Evolutionary conservation across 805 yeast genomes (phyloP), one percentile per base, ranked within the genome.

Genomic region (Candida pseudoglaebosa): DNA sequence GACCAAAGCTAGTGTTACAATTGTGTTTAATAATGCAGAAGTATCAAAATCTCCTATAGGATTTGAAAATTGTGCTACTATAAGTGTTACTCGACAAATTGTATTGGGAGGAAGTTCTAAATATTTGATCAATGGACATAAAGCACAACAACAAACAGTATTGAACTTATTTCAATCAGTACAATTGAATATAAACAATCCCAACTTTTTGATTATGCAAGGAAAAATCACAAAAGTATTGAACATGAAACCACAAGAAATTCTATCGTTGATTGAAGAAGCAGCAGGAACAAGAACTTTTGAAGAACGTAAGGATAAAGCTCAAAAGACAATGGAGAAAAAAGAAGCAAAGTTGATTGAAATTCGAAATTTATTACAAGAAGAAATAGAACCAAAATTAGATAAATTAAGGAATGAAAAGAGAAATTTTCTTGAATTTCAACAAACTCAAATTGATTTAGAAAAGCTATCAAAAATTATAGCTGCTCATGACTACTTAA

Each of bases 201-300:
- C 99, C 22, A 93, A 93, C 59, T 93, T 93, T 62, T 73, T 93
- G 50, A 93, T 93, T 54, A 93, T 95, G 99, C 99, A 93, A 64
- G 99, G 99, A 43, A 87, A 89, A 57, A 93, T 95, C 64, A 95
- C 99, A 24, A 91, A 93, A 59, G 97, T 93, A 47, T 73, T 93
- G 53, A 93, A 93, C 59, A 93, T 93, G 98, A 88, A 86, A 52
- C 95, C 99, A 1, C 68, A 78, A 1, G 98, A 93, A 59, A 85
- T 91, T 30, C 63, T 93, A 46, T 82, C 96, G 4, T 71, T 93
- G 49, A 88, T 93, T 39, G 99, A 93, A 61, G 99, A 93, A 63
- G 99, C 99, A 0, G 96, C 99, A 0, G 99, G 99, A 4, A 93
- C 99, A 0, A 80, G 91, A 46, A 86, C 91, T 73, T 93, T 87